Evolutionary conservation across 2,329 filamentous ascomycete genomes (phyloP), one percentile per base, ranked within the genome.

Genomic region (Colletotrichum orbiculare): DNA sequence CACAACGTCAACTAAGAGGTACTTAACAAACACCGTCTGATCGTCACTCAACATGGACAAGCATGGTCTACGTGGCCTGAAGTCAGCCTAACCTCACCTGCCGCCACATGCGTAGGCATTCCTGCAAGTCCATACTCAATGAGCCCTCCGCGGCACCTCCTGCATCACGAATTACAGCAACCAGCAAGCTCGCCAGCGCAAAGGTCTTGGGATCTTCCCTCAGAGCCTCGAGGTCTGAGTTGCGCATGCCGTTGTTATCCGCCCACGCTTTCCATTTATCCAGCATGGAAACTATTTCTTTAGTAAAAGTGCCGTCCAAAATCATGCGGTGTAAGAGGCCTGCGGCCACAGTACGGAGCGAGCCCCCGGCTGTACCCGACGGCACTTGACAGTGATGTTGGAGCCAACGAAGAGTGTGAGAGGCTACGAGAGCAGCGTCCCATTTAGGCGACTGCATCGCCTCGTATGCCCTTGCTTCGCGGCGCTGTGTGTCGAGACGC

Each of bases 261-360:
- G 83, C 80, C 83, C 85, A 87, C 1, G 77, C 75, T 72, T 81
- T 84, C 85, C 85, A 87, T 43, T 72, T 70, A 61, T 86, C 83
- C 38, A 88, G 69, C 13, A 60, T 15, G 35, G 12, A 34, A 64
- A 77, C 82, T 3, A 87, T 64, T 0, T 69, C 70, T 0, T 70
- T 68, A 0, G 84, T 70, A 52, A 84, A 83, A 59, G 75, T 71
- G 10, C 78, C 77, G 45, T 87, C 82, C 3, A 81, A 78, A 0
- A 87, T 77, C 83, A 87, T 86, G 39, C 78, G 78, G 68, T 85
- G 83, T 9, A 87, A 73, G 41, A 86, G 65, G 43, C 72, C 75
- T 13, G 83, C 85, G 0, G 80, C 82, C 0, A 75, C 76, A 4
- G 82, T 77, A 48, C 80, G 82, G 0, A 81, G 56, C 1, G 69